Conservation (phyloP, 2,329 filamentous ascomycete genomes). For the Westerdykella ornata region DNA sequence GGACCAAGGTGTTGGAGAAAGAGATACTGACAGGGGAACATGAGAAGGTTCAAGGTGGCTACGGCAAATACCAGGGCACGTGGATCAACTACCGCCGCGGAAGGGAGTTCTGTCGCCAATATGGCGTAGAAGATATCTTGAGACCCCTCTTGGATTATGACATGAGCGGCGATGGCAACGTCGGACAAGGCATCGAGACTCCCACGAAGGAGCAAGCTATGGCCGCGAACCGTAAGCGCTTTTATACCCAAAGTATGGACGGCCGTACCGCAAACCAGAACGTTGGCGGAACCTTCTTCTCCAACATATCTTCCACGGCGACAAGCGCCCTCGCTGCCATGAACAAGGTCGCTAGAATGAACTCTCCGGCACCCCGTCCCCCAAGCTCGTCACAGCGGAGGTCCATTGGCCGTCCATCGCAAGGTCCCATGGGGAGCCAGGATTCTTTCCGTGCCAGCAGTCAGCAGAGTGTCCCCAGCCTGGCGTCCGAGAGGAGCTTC, state of each 20-base stretch:
- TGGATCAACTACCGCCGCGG: slow-evolving; percentile 96
- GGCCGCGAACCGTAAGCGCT: slow-evolving; percentile 81
- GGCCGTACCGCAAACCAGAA: slow-evolving; percentile 56
- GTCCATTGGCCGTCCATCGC: slow-evolving; percentile 64
- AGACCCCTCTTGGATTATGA: slow-evolving; percentile 72
- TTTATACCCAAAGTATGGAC: slow-evolving; percentile 74
- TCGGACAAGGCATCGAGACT: slow-evolving; percentile 75
- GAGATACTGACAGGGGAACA: slow-evolving; percentile 94
- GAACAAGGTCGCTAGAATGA: slow-evolving; percentile 82
- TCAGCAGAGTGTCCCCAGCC: slow-evolving; percentile 68
- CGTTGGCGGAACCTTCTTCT: slow-evolving; percentile 84
- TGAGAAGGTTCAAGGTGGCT: slow-evolving; percentile 97
- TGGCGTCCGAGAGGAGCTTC: slow-evolving; percentile 68
- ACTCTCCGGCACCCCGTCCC: slow-evolving; percentile 69
- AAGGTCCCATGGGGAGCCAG: slow-evolving; percentile 57
- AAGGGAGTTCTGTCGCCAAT: slow-evolving; percentile 79
- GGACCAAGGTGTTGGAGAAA: slow-evolving; percentile 96
- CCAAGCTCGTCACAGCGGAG: slow-evolving; percentile 58
- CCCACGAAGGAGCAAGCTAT: slow-evolving; percentile 98
- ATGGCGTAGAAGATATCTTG: slow-evolving; percentile 68
- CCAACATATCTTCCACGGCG: slow-evolving; percentile 89
- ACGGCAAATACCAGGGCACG: slow-evolving; percentile 97
- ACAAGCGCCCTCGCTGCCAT: slow-evolving; percentile 92
- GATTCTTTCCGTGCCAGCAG: slow-evolving; percentile 65
- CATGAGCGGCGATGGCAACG: slow-evolving; percentile 65